Conservation (phyloP, 148 eudicot genomes). For the Camellia sinensis region DNA sequence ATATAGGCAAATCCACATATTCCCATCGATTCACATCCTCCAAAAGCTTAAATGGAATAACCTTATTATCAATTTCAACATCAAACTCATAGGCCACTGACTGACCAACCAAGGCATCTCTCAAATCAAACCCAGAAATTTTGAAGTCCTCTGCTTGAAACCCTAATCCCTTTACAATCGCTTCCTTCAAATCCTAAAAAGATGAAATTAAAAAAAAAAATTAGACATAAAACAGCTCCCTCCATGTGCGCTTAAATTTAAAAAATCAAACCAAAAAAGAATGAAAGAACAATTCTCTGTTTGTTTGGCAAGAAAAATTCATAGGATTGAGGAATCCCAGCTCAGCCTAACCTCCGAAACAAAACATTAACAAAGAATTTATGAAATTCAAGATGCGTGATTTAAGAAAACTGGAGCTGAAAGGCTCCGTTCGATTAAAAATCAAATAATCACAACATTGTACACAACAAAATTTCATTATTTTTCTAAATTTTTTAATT, state of each 20-base stretch:
- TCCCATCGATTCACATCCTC: conserved; percentile 94
- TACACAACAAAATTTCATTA: no score
- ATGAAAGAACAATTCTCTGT: no score
- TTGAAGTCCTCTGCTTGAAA: conserved; percentile 53
- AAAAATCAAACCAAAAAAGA: background rate
- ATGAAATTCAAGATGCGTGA: no score
- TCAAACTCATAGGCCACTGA: conserved; percentile 82
- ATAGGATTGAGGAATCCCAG: background rate
- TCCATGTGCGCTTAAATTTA: background rate
- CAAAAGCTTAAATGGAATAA: conserved; percentile 73
- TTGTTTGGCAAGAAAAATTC: background rate
- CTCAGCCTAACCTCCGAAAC: background rate
- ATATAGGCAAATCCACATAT: conserved; percentile 82
- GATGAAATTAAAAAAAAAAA: background rate
- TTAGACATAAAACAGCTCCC: background rate
- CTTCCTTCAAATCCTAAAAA: conserved; percentile 37
- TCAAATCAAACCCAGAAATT: conserved; percentile 51
- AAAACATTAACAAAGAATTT: background rate
- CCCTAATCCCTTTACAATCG: conserved; percentile 51
- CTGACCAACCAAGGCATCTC: conserved; percentile 47
- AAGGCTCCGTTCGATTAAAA: background rate
- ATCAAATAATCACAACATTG: no score
- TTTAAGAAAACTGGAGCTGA: background rate
- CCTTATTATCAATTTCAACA: conserved; percentile 78
- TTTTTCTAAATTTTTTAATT: no score